phyloP scores from a whole-genome alignment of 2,329 filamentous ascomycete genomes.

The Cephalotrichum gorgonifer region DNA sequence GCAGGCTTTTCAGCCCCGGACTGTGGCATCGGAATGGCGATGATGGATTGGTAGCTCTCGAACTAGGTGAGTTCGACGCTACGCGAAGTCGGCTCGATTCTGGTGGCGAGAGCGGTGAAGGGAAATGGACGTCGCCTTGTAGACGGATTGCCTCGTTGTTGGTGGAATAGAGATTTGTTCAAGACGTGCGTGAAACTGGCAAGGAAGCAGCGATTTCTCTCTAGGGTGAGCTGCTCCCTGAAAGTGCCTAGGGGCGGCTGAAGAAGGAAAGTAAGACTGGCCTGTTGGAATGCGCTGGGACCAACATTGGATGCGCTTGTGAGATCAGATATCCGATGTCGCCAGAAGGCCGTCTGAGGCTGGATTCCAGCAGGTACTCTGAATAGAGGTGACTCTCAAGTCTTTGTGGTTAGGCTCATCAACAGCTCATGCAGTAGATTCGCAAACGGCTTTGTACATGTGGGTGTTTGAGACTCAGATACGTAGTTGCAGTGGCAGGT shows the following conservation, averaged over 20 bases:
- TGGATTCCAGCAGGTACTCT: background rate
- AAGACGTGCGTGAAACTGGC: too few species aligned
- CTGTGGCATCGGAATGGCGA: too few species aligned
- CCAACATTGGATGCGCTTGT: conserved; percentile 1
- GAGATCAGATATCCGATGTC: background rate
- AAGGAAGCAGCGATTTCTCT: too few species aligned
- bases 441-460: background rate
- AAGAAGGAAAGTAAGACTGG: background rate
- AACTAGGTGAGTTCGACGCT: too few species aligned
- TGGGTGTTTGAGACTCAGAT: background rate
- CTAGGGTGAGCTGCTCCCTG: background rate
- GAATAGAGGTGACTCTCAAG: background rate
- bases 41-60: too few species aligned
- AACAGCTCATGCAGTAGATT: background rate
- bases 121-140: too few species aligned
- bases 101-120: too few species aligned
- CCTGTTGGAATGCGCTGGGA: background rate
- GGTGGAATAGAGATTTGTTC: too few species aligned
- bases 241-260: background rate
- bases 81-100: too few species aligned
- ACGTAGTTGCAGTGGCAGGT: background rate
- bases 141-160: too few species aligned
- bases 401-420: background rate
- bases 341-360: background rate
- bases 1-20: conserved; percentile 4